phyloP scores from a whole-genome alignment of 352 stramenopile species.

The Globisporangium radiosum region DNA sequence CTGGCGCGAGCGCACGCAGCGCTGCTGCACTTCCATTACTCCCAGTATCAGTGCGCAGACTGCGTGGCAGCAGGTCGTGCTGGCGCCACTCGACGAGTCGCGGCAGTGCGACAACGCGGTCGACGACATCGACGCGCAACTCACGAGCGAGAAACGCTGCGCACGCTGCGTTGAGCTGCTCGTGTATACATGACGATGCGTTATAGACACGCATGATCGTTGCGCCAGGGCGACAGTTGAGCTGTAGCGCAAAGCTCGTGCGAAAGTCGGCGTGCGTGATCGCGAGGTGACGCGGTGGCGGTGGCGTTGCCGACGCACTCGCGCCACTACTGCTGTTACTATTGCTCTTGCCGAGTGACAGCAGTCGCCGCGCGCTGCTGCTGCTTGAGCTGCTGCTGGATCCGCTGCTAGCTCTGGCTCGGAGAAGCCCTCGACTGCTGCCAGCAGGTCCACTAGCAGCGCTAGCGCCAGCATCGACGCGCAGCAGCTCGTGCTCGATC shows the following conservation, averaged over 20 bases:
- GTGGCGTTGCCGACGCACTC: background rate
- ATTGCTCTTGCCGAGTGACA: slow-evolving; percentile 24
- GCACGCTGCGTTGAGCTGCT: slow-evolving; percentile 69
- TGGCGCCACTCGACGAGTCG: slow-evolving; percentile 57
- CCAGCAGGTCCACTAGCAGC: background rate
- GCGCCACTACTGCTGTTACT: background rate
- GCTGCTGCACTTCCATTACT: background rate
- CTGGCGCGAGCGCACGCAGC: slow-evolving; percentile 6
- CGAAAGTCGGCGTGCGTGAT: slow-evolving; percentile 60
- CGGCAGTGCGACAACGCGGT: slow-evolving; percentile 46
- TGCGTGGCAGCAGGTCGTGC: slow-evolving; percentile 16
- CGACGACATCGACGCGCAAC: slow-evolving; percentile 27
- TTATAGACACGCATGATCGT: slow-evolving; percentile 69
- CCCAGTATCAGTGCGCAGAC: background rate
- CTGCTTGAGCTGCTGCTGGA: background rate
- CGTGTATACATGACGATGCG: slow-evolving; percentile 30
- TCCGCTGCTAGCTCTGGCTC: too few species aligned
- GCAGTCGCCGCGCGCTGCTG: slow-evolving; percentile 14
- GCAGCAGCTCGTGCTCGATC: slow-evolving; percentile 85
- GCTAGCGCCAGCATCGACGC: slow-evolving; percentile 10
- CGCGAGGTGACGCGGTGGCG: slow-evolving; percentile 27
- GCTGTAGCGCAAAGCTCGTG: slow-evolving; percentile 81
- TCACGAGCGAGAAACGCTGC: slow-evolving; percentile 33
- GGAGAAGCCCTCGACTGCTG: slow-evolving; percentile 12
- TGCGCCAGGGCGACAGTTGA: slow-evolving; percentile 35